phyloP scores from a whole-genome alignment of 1,139 yeast genomes.

The Scheffersomyces insectosa region DNA sequence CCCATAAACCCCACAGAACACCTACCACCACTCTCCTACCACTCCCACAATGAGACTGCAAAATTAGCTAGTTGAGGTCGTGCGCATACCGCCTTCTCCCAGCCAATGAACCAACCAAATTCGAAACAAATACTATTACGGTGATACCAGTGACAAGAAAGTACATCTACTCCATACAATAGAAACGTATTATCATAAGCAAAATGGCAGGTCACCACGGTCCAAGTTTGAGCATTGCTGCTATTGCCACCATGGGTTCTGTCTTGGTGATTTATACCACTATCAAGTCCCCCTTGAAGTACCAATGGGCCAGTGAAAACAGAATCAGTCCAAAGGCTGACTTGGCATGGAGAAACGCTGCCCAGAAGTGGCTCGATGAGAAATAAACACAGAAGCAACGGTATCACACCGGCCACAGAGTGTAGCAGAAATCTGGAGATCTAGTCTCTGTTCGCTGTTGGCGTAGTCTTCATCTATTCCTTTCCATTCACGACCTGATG shows the following conservation, averaged over 20 bases:
- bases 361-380: slow-evolving; percentile 48
- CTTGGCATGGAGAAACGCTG: slow-evolving; percentile 53
- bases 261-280: slow-evolving; percentile 39
- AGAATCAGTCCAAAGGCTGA: slow-evolving; percentile 53
- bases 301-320: slow-evolving; percentile 43
- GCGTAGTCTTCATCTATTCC: too few species aligned
- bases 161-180: neutral
- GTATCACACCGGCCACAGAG: too few species aligned
- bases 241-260: slow-evolving; percentile 49
- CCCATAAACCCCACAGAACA: too few species aligned
- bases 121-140: slow-evolving; percentile 2
- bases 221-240: slow-evolving; percentile 43
- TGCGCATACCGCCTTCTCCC: slow-evolving; percentile 1
- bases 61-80: slow-evolving; percentile 2
- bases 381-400: slow-evolving; percentile 9
- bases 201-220: slow-evolving; percentile 37
- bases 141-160: neutral
- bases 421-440: too few species aligned
- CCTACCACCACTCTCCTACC: too few species aligned
- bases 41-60: neutral
- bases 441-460: too few species aligned
- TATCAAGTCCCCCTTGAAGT: slow-evolving; percentile 48
- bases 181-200: slow-evolving; percentile 5
- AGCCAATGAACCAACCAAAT: slow-evolving; percentile 10
- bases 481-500: too few species aligned